A percentile compares a stretch with the other conserved stretches of the same genome.
phyloP scores from a whole-genome alignment of 176 grass and related monocot species.

The Zizania latifolia region DNA sequence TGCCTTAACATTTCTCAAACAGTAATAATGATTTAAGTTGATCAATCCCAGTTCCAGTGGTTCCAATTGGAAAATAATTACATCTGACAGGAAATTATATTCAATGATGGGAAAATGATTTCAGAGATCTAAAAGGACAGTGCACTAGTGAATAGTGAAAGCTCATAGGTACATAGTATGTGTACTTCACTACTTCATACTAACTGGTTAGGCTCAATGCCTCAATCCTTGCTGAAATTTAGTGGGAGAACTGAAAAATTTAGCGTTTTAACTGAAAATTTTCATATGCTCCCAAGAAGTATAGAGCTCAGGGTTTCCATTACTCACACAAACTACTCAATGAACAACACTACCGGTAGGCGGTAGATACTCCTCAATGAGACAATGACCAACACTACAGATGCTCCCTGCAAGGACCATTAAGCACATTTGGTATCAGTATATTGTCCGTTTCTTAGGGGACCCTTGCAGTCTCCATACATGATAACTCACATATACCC shows the following conservation, averaged over 20 bases:
- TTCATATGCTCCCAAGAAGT: background rate
- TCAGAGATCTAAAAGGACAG: background rate
- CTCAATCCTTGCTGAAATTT: background rate
- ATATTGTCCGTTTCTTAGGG: background rate
- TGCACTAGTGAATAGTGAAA: background rate
- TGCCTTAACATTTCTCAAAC: background rate
- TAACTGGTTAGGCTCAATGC: background rate
- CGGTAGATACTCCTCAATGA: background rate
- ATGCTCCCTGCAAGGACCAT: background rate
- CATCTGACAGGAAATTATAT: background rate
- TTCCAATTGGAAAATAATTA: background rate
- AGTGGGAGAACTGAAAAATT: background rate
- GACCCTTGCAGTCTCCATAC: background rate
- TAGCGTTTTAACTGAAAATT: background rate
- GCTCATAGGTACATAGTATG: background rate
- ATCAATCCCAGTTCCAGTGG: background rate
- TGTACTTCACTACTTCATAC: background rate
- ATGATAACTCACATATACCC: constrained; percentile 3
- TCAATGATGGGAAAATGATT: background rate
- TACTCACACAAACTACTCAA: background rate
- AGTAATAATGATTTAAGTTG: background rate
- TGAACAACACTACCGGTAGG: no score
- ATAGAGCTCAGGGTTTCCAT: background rate
- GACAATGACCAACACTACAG: background rate
- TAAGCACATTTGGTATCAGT: background rate